Conservation (phyloP, 495 filamentous ascomycete species). For the Penicillium crystallinum region DNA sequence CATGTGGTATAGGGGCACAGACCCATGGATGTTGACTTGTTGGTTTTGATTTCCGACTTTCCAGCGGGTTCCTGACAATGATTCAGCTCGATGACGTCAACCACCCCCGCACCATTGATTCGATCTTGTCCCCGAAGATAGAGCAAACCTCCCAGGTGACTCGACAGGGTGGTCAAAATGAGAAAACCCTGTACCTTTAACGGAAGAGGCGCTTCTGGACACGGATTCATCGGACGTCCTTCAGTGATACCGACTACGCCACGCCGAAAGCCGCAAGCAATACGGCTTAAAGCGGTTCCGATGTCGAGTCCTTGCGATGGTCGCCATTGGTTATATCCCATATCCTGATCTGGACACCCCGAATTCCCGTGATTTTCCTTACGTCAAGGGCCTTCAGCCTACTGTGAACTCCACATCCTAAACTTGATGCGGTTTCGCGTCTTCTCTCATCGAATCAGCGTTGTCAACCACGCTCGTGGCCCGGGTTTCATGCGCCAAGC, state of each 20-base stretch:
- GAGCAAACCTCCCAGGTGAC: background rate
- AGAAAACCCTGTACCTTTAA: background rate
- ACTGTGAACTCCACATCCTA: constrained; percentile 8
- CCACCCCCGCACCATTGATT: background rate
- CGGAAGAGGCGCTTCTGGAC: background rate
- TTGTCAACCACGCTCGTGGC: background rate
- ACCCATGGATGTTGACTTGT: background rate
- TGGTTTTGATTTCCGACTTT: background rate
- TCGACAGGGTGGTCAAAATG: background rate
- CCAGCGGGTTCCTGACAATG: constrained; percentile 15
- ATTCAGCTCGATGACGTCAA: constrained; percentile 20
- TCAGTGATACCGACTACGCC: background rate
- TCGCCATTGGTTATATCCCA: background rate
- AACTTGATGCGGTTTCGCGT: background rate
- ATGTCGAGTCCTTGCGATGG: background rate
- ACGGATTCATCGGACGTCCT: background rate
- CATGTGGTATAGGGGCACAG: background rate
- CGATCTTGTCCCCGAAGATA: background rate
- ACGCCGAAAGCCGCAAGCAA: constrained; percentile 6
- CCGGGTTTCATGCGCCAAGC: constrained; percentile 12
- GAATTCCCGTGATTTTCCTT: background rate
- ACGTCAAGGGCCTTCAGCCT: constrained; percentile 5
- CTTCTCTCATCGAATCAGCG: constrained; percentile 14
- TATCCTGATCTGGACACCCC: background rate
- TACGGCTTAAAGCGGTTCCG: background rate